Evolutionary conservation across 208 protist genomes (phyloP), one percentile per base, ranked within the genome.

Genomic region (Leishmania arabica): DNA sequence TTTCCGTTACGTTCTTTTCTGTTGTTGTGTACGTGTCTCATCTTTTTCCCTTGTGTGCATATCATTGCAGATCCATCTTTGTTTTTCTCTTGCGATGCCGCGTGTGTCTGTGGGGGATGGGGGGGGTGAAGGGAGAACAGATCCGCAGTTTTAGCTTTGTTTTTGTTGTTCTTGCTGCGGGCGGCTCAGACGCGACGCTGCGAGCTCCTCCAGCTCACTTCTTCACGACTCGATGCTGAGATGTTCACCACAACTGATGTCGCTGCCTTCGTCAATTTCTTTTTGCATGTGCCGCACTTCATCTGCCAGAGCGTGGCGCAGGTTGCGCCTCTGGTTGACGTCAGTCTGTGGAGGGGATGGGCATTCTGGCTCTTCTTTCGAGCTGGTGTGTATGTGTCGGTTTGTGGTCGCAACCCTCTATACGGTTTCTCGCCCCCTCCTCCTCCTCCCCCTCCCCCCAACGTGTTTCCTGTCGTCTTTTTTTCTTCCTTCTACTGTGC

Each of bases 271-370:
- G 9, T 8, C 17, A 34, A 8, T 42, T 40, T 37, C 9, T 42
- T 17, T 68, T 37, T 3, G n/a, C 9, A 58, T 58, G 68, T 54
- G 13, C 71, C 13, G 45, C 53, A 45, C 49, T 79, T 71, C 62
- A 72, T 70, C 11, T 79, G 53, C 62, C 62, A 66, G 76, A 24
- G 58, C 31, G 49, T 56, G 78, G 70, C 51, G 78, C 45, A 58
- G 0, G 58, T 31, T 37, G 24, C 37, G 31, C 24, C 47, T 78
- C n/a, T 56, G 34, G 45, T 49, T 21, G 7, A 56, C 45, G 15
- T 77, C 34, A 21, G 40, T 62, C 31, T 42, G 53, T 71, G 72
- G 64, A 82, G 58, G 58, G 58, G 58, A 64, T 64, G 58, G 27
- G 58, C 11, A 31, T 64, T 77, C 51, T 45, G 62, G 27, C 31